Base-by-base conservation (phyloP, 306 rosid species). In the Acmispon strigosus region DNA sequence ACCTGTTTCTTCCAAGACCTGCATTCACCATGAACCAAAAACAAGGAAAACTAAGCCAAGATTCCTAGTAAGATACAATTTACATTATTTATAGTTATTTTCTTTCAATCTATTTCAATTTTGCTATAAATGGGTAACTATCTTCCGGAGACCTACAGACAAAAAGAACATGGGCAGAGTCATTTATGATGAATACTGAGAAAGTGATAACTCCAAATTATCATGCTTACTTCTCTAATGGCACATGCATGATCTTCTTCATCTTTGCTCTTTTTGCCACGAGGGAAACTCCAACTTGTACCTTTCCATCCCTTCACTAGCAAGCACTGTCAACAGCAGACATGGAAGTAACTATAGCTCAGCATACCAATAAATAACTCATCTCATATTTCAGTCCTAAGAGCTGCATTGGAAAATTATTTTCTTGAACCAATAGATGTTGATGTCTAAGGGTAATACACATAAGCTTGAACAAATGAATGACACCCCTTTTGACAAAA, bases 231-330 rank as follows among this genome's bases (percentile, higher is more conserved):
- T 83, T 94, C 99, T 89, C 99, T 86, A 56, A 91, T 74, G 74
- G 99, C 99, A 61, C 99, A 94, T 61, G 95, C 94, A 65, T 94
- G 81, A 76, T 94, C 99, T 89, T 94, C 99, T 81, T 94, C 99
- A 53, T 94, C 99, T 85, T 94, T 94, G 80, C 69, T 91, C 87
- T 94, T 94, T 83, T 94, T 94, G 14, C 98, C 98, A 52, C 98
- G 98, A 16, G 98, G 98, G 73, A 94, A 94, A 85, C 98, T 90
- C 98, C 98, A 94, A 80, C 98, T 94, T 78, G 98, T 80, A 61
- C 98, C 98, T 85, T 94, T 94, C 98, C 98, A 94, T 65, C 98
- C 98, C 85, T 94, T 94, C 72, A 94, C 98, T 68, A 94, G 90
- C 70, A 94, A 36, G 83, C 98, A 94, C 98, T 94, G 84, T 37